Evolutionary conservation across 352 stramenopile genomes (phyloP), one percentile per base, ranked within the genome.

Genomic region (Phytophthora constricta): DNA sequence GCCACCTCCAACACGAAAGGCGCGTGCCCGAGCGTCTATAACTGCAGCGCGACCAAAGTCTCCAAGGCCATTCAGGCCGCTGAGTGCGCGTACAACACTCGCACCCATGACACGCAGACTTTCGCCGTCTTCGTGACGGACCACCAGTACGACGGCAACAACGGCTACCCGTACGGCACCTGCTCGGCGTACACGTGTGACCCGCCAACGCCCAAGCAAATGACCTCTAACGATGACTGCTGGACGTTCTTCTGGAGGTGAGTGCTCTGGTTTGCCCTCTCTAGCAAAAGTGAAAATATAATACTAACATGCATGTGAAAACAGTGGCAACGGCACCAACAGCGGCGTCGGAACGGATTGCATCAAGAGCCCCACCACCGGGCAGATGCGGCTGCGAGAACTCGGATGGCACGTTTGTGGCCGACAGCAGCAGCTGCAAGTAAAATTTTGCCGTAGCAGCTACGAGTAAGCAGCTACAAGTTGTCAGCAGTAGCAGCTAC

Each of bases 161-260:
- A 80, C 42, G 68, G 72, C 34, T 62, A 64, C 33, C 68, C 72
- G 50, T 80, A 80, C 47, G 72, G 72, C 9, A 58, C 20, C 0
- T 80, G 68, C 56, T 48, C 39, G 39, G 72, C 72, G 11, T 80
- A 75, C 68, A 69, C 63, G 41, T 80, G 68, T 53, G 26, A 64
- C 10, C 33, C 31, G 2, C 45, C 47, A 2, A 58, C 48, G 8
- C n/a, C 13, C 26, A n/a, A 9, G 2, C 4, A 67, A 51, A 72
- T 77, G 72, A 42, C 51, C 33, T 5, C 37, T 5, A 65, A 77
- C 39, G 13, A 46, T 2, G 68, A 77, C 43, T 70, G 63, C 55
- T 77, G 68, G 68, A 80, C 72, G n/a, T 80, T 80, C 57, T 67
- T 75, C 49, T 79, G 71, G 67, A 64, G 55, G 66, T 79, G 62